Evolutionary conservation across 257 asterid genomes (phyloP).

Genomic region (Fraxinus excelsior): DNA sequence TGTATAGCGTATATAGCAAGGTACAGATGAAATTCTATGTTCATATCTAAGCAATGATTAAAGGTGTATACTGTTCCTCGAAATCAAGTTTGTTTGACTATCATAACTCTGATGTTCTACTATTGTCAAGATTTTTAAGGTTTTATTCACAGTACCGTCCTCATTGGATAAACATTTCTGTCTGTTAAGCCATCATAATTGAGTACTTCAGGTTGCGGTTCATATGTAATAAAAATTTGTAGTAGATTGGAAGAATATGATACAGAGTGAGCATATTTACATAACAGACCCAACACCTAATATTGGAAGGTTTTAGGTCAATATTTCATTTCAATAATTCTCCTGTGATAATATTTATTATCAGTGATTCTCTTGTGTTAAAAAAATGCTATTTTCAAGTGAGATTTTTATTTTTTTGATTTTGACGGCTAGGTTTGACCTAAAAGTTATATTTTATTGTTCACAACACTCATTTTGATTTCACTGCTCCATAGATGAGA

Average conservation of each 20-base stretch:
- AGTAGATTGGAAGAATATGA: slow-evolving; percentile 12
- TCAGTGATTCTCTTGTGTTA: slow-evolving; percentile 10
- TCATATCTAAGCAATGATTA: background rate
- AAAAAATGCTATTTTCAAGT: slow-evolving; percentile 23
- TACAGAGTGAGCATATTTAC: slow-evolving; percentile 19
- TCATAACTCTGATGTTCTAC: background rate
- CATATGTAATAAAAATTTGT: slow-evolving; percentile 23
- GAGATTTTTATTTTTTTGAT: slow-evolving; percentile 22
- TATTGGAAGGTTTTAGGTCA: slow-evolving; percentile 5
- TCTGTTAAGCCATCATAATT: background rate
- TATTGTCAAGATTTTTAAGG: slow-evolving; percentile 5
- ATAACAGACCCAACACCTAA: background rate
- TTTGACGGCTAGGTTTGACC: slow-evolving; percentile 24
- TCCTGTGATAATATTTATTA: slow-evolving; percentile 1
- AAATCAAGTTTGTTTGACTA: slow-evolving; percentile 6
- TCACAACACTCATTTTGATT: slow-evolving; percentile 26
- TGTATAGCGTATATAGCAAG: slow-evolving; percentile 92
- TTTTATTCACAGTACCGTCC: background rate
- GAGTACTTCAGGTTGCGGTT: slow-evolving; percentile 4
- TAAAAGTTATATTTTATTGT: background rate
- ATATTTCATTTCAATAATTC: slow-evolving; percentile 10
- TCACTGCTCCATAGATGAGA: slow-evolving; percentile 64
- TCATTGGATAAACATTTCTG: slow-evolving; percentile 4
- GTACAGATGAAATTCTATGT: slow-evolving; percentile 40
- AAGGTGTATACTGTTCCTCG: slow-evolving; percentile 6